Evolutionary conservation across 2,329 filamentous ascomycete species (phyloP), one percentile per base, ranked within the genome.

Genomic region (Aspergillus sp.): DNA sequence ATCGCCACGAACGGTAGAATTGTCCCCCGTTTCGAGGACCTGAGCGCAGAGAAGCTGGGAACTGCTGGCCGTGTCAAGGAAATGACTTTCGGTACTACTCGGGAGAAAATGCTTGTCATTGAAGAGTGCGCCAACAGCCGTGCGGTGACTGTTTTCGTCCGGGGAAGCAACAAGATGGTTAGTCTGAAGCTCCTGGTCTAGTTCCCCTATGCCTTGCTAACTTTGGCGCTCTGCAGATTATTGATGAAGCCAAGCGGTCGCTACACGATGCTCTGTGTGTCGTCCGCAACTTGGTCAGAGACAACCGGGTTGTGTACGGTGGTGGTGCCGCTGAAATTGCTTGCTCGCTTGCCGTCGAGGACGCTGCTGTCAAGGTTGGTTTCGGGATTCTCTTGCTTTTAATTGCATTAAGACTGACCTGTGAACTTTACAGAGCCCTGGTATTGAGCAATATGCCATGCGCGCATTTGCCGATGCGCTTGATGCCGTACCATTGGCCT

Each of bases 161-260:
- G 93, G 63, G 93, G 93, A 63, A 95, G 90, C 78, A 98, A 98
- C 81, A 98, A 97, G 80, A 98, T 98, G 93, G 88, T 91, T 72
- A 66, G 79, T 71, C 43, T 43, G 37, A 17, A 15, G n/a, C 43
- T 43, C 49, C 39, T 13, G 42, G 33, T 47, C 20, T 27, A 12
- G 7, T 4, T 38, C n/a, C 3, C 38, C 17, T 7, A 41, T 25
- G 12, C 25, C 17, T 43, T 33, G 22, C 15, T 15, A 12, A 46
- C n/a, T 39, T 53, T 52, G 46, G 59, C 37, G n/a, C 19, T 15
- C 47, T 37, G 25, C 56, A 94, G 88, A 95, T 98, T 69, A 97
- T 98, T 68, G 94, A 98, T 66, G 94, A 98, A 73, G 94, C 94
- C 47, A 96, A 96, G 77, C 84, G 94, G 61, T 97, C 93, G 43